Conservation (phyloP, 768 basidiomycete genomes). For the Lentinula raphanica region DNA sequence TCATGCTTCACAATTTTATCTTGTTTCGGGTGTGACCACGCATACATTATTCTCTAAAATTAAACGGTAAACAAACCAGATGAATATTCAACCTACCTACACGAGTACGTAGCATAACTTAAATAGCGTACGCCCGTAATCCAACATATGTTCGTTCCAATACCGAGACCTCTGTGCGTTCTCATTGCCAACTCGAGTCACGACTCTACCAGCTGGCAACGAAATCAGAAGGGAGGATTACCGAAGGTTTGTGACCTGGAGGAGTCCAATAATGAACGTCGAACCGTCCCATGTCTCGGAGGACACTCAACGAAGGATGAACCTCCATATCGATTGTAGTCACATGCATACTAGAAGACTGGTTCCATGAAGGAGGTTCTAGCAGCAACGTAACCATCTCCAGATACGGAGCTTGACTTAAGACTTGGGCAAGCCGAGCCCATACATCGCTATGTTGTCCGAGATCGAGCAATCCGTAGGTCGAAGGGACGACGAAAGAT, state of each 20-base stretch:
- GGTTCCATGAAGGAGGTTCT: neutral
- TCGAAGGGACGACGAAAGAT: neutral
- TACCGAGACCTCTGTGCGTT: too few relatives aligned
- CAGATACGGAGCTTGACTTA: neutral
- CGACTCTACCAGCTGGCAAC: neutral
- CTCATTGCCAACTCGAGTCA: too few relatives aligned
- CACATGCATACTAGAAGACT: neutral
- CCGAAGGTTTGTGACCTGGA: neutral
- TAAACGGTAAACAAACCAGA: neutral
- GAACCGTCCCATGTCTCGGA: neutral
- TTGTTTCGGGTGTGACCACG: neutral
- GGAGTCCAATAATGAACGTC: neutral
- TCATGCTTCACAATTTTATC: neutral
- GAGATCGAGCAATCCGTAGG: neutral
- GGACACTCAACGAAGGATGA: neutral
- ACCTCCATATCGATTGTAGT: neutral
- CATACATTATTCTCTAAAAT: neutral
- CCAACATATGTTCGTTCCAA: too few relatives aligned
- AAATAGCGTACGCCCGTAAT: too few relatives aligned
- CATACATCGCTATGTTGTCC: constrained; percentile 2
- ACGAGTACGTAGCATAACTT: neutral
- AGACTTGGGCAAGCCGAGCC: neutral
- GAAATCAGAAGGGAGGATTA: neutral
- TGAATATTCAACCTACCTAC: neutral
- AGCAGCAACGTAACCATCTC: neutral